Conservation (phyloP, 1,284 basidiomycete genomes). For the Cystobasidium slooffiae region DNA sequence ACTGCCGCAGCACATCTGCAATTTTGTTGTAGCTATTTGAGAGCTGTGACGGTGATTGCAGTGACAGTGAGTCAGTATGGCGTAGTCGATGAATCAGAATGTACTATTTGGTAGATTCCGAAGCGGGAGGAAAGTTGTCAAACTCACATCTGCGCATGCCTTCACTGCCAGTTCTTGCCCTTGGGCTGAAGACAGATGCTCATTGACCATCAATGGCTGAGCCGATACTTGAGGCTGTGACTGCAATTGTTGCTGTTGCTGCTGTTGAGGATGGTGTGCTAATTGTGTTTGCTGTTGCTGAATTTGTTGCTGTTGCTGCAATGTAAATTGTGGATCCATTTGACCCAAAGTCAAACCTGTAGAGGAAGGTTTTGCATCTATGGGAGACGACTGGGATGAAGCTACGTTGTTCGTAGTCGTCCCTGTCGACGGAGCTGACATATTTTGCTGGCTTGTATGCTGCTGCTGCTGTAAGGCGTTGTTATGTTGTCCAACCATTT, state of each 20-base stretch:
- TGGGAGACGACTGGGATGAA: background rate
- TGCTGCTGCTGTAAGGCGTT: background rate
- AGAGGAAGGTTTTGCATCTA: background rate
- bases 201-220: constrained; percentile 1
- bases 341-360: constrained; percentile 8
- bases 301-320: constrained; percentile 19
- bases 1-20: constrained; percentile 24
- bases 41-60: constrained; percentile 18
- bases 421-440: background rate
- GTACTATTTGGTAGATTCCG: constrained; percentile 13
- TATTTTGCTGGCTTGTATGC: constrained; percentile 10
- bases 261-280: constrained; percentile 3
- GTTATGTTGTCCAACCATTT: constrained; percentile 2
- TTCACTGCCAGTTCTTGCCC: constrained; percentile 22
- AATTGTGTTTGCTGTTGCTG: background rate
- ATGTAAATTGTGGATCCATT: background rate
- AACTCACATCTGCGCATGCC: constrained; percentile 27
- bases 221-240: background rate
- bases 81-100: constrained; percentile 13
- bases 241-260: constrained; percentile 4
- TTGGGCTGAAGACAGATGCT: constrained; percentile 11
- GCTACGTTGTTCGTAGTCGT: background rate
- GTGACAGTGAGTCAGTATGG: background rate
- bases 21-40: constrained; percentile 37
- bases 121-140: background rate